Percentiles rank a stretch among this genome's conserved stretches.
Evolutionary conservation across 768 basidiomycete species (phyloP).

Genomic region (Rickenella mellea): DNA sequence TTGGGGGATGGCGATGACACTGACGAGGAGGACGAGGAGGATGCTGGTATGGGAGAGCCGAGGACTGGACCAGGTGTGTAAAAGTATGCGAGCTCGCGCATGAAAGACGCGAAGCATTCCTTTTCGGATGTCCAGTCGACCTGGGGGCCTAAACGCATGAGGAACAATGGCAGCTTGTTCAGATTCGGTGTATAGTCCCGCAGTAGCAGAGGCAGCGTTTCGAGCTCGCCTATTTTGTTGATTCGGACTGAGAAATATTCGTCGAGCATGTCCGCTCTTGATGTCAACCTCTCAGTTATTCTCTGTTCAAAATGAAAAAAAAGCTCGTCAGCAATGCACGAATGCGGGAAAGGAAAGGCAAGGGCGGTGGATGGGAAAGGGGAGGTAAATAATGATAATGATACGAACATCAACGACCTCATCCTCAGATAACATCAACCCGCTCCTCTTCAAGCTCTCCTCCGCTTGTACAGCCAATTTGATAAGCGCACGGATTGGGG

Average conservation of each 20-base stretch:
- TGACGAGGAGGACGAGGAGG: conserved; percentile 6
- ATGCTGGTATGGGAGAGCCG: conserved; percentile 12
- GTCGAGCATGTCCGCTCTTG: conserved; percentile 70
- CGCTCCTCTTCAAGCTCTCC: conserved; percentile 38
- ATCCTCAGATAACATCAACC: conserved; percentile 33
- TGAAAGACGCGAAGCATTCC: conserved; percentile 78
- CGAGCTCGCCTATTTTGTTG: conserved; percentile 53
- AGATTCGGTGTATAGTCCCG: conserved; percentile 86
- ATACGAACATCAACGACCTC: conserved; percentile 62
- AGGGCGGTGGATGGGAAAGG: neutral
- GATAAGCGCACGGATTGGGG: conserved; percentile 59
- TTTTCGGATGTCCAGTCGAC: conserved; percentile 83
- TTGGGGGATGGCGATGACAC: conserved; percentile 7
- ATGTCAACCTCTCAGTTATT: conserved; percentile 51
- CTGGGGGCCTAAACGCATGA: conserved; percentile 90
- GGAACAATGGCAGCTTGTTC: conserved; percentile 79
- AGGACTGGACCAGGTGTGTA: conserved; percentile 60
- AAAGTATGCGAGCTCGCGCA: conserved; percentile 87
- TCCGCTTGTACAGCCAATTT: conserved; percentile 73
- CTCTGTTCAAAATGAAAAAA: conserved; percentile 30
- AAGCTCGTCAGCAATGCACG: neutral
- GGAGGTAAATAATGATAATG: neutral
- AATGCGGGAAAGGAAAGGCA: neutral
- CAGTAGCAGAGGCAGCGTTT: conserved; percentile 73
- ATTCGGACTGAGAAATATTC: conserved; percentile 88